phyloP scores from a whole-genome alignment of 148 eudicot species.

The Gaultheria prostrata region DNA sequence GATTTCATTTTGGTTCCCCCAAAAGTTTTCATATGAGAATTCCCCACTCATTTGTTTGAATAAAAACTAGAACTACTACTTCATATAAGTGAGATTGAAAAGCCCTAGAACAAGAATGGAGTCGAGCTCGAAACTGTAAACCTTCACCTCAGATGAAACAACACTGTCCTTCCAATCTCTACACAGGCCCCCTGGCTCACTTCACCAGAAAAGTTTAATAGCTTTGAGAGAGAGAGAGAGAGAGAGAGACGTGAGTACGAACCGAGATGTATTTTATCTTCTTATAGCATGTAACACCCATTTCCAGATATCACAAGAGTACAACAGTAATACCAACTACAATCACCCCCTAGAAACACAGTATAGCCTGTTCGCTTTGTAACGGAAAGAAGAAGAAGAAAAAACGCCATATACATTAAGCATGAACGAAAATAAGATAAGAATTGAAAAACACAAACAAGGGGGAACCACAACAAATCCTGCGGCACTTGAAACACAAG shows the following conservation, averaged over 20 bases:
- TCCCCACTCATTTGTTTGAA: not conserved
- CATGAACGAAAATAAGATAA: not conserved
- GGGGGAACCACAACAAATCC: not conserved
- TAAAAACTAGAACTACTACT: not conserved
- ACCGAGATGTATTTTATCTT: not conserved
- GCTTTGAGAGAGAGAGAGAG: not conserved
- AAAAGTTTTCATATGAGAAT: not conserved
- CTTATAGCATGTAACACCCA: not conserved
- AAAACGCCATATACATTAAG: not conserved
- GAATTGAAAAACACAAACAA: not conserved
- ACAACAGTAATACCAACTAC: not conserved
- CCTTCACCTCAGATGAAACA: no score
- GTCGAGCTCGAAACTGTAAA: not conserved
- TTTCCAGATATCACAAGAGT: not conserved
- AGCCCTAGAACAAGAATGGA: not conserved
- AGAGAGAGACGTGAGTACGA: not conserved
- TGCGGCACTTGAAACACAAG: not conserved
- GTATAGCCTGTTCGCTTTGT: not conserved
- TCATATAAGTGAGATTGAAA: not conserved
- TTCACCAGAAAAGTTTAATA: not conserved
- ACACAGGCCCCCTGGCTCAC: not conserved
- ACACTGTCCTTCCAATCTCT: no score
- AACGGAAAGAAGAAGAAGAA: no score
- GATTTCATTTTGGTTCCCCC: not conserved
- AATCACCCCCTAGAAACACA: not conserved